Evolutionary conservation across 495 filamentous ascomycete species (phyloP), one percentile per base, ranked within the genome.

Genomic region (Penicillium bovifimosum): DNA sequence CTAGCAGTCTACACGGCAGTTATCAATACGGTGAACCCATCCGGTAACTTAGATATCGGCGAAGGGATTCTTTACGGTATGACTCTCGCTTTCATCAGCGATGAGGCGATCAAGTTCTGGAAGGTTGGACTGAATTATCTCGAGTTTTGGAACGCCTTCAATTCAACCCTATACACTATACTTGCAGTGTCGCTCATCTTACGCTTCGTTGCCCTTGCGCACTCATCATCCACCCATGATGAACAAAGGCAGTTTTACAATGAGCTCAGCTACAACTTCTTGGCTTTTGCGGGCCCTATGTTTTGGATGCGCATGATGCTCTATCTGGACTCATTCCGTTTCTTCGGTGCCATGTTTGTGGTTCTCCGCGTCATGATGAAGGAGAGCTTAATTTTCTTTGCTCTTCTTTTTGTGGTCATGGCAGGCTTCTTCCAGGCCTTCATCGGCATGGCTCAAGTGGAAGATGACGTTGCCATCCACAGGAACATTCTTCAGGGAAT

Each of bases 361-460:
- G 88, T 98, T 5, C 73, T 98, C 31, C 91, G 96, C 61, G 91
- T 97, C 44, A 97, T 98, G 95, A 97, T 98, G 93, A 90, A 91
- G 61, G 93, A 98, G 65, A 95, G 88, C 50, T 71, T 98, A 47
- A 96, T 97, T 56, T 98, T 98, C 77, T 98, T 98, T 60, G 88
- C 91, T 6, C 78, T 98, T n/a, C 80, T 98, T 5, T 71, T 85
- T 43, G 84, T 96, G 43, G 86, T 98, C 44, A 71, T 95, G 36
- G 68, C 92, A 39, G 93, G 93, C 14, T 98, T 98, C 71, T 76
- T 96, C 43, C 93, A 98, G 70, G 90, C 87, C 0, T 98, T 98
- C 54, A 77, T 95, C n/a, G 93, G 95, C 2, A 80, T 98, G 75
- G 91, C 96, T 58, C 83, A 89, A 35, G 81, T 86, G 3, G 89